phyloP scores from a whole-genome alignment of 2,329 filamentous ascomycete species.

The Monosporascus cannonballus region DNA sequence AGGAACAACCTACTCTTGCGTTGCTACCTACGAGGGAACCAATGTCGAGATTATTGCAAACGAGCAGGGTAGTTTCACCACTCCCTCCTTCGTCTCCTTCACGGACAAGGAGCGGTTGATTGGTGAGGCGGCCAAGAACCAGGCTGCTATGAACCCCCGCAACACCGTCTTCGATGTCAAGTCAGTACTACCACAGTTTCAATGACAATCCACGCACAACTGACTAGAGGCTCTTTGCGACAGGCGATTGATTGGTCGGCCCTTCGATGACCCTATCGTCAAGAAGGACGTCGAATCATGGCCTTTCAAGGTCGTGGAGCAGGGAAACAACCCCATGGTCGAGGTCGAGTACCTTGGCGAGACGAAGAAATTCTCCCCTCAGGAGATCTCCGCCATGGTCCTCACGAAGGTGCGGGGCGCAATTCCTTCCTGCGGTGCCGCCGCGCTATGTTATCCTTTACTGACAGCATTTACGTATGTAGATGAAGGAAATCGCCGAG shows the following conservation, averaged over 20 bases:
- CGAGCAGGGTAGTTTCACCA: constrained; percentile 95
- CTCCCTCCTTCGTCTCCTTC: constrained; percentile 91
- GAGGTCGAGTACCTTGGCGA: constrained; percentile 62
- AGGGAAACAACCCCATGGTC: constrained; percentile 84
- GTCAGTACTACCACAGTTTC: constrained; percentile 46
- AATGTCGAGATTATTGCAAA: constrained; percentile 95
- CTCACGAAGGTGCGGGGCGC: constrained; percentile 49
- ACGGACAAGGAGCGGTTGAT: constrained; percentile 96
- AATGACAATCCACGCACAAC: background rate
- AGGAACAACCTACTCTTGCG: constrained; percentile 83
- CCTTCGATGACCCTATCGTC: constrained; percentile 77
- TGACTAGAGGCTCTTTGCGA: constrained; percentile 1
- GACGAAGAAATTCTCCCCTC: constrained; percentile 69
- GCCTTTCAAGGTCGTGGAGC: constrained; percentile 88
- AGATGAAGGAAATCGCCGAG: constrained; percentile 77
- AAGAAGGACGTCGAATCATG: constrained; percentile 96
- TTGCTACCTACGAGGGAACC: constrained; percentile 92
- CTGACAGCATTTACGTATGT: no score
- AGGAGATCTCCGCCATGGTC: constrained; percentile 77
- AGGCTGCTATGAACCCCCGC: constrained; percentile 73
- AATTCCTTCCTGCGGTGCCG: no score
- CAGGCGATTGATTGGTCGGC: constrained; percentile 80
- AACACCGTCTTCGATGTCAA: constrained; percentile 79
- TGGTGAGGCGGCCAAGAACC: constrained; percentile 96
- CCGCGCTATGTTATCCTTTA: no score